Percentiles rank a stretch among this genome's conserved stretches.
phyloP scores from a whole-genome alignment of 805 yeast species.

The Candida khao-thaluensis region DNA sequence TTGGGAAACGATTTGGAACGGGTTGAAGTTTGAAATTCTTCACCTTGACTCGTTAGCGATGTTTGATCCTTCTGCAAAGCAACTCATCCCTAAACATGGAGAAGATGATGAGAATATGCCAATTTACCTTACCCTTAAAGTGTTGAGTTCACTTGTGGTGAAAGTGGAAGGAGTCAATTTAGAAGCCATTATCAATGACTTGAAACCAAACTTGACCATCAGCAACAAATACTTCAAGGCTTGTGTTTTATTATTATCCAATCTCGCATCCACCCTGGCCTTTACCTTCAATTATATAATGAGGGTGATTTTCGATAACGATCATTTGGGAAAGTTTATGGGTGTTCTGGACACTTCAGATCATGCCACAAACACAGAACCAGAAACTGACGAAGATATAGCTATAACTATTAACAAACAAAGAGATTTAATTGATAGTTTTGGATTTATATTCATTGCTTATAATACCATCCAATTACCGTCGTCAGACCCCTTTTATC shows the following conservation, averaged over 20 bases:
- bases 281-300: constrained; percentile 49
- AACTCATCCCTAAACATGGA: constrained; percentile 30
- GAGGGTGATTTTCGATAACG: constrained; percentile 30
- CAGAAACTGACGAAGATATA: constrained; percentile 21
- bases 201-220: constrained; percentile 51
- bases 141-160: constrained; percentile 30
- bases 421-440: constrained; percentile 55
- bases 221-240: constrained; percentile 59
- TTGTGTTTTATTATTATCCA: constrained; percentile 58
- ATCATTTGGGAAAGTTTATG: constrained; percentile 44
- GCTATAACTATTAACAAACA: constrained; percentile 53
- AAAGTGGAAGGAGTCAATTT: constrained; percentile 10
- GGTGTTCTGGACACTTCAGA: constrained; percentile 10
- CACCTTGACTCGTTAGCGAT: constrained; percentile 53
- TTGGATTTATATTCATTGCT: constrained; percentile 56
- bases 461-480: constrained; percentile 22
- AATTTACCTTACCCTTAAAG: constrained; percentile 36
- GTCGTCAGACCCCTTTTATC: constrained; percentile 14
- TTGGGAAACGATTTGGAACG: constrained; percentile 83
- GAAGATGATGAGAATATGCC: constrained; percentile 38
- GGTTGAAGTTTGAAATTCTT: constrained; percentile 83
- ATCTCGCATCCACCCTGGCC: constrained; percentile 49
- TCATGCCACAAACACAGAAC: too few species aligned
- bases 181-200: constrained; percentile 38
- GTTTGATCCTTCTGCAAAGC: constrained; percentile 23